Base-by-base conservation (phyloP, 805 yeast genomes). In the Lipomyces chichibuensis region DNA sequence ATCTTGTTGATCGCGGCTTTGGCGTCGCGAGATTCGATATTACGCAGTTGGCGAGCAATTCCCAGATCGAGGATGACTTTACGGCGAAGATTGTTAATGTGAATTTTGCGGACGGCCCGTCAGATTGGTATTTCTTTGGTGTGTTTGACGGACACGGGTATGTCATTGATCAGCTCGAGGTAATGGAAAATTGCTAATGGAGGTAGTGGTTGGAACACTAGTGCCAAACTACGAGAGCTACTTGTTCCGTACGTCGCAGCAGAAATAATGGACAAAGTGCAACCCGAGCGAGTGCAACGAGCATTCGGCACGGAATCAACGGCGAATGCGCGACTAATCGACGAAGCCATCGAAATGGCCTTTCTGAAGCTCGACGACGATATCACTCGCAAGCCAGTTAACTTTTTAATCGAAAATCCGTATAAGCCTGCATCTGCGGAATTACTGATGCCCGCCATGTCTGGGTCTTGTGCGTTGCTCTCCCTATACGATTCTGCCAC, bases 101-200 rank as follows among this genome's bases (percentile, higher is more conserved):
- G 52, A 63, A 43, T 62, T 77, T 81, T 59, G 70, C 68, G n/a
- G 76, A 84, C 71, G 82, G 83, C 77, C 73, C 80, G 73, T 75
- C 84, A 9, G 97, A 94, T 77, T 89, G 97, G 90, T 89, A 90
- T 84, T 92, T 95, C 75, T 95, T 96, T 85, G 97, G 98, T 4
- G 86, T 95, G 0, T 94, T 89, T 76, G 99, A 95, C 78, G 99
- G 99, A 13, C 99, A 95, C 78, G 92, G 72, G 67, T 65, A 35
- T 27, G 61, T 59, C 11, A 17, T 51, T 13, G 20, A 49, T 11
- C 32, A 37, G 23, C 39, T 35, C 23, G 14, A 29, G 4, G 5
- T n/a, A 35, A 17, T 20, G 43, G 59, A 25, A 8, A 9, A 17
- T 17, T 27, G 17, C 37, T 55, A 8, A n/a, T n/a, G 6, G 55